Percentiles rank a stretch among this genome's conserved stretches.
Evolutionary conservation across 129 eudicot genomes (phyloP).

Genomic region (Artemisia tridentata): DNA sequence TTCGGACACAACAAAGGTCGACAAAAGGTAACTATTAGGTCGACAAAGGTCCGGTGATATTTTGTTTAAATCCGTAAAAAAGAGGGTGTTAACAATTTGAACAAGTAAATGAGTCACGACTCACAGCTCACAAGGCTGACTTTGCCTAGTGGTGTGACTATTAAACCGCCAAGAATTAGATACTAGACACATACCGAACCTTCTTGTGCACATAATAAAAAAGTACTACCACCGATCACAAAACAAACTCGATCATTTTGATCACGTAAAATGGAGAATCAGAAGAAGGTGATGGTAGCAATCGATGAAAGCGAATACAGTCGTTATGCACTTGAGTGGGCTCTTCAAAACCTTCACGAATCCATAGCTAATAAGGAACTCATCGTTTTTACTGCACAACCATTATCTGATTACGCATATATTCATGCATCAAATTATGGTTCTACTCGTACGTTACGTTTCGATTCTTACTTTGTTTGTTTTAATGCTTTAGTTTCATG

Average conservation of each 20-base stretch:
- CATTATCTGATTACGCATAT: conserved; percentile 37
- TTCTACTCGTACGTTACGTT: neutral
- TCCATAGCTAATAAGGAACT: conserved; percentile 36
- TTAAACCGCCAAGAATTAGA: no score
- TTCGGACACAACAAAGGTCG: no score
- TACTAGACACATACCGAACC: neutral
- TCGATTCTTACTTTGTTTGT: neutral
- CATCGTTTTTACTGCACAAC: conserved; percentile 44
- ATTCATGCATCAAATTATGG: conserved; percentile 39
- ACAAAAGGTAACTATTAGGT: no score
- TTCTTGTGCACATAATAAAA: conserved; percentile 6
- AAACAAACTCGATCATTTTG: conserved; percentile 1
- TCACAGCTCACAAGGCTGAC: no score
- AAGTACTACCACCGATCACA: conserved; percentile 5
- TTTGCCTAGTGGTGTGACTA: no score
- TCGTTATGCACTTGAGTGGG: conserved; percentile 59
- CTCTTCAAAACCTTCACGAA: conserved; percentile 43
- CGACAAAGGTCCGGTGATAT: no score
- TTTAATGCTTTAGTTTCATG: no score
- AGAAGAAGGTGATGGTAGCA: conserved; percentile 57
- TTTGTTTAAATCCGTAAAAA: no score
- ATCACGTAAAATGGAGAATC: neutral
- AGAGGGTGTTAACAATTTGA: no score
- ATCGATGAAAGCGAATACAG: conserved; percentile 71
- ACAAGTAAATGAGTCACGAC: no score